These are phyloP conservation scores for Thuja plicata DNA, from an alignment of 83 land plant species.

Conservation along the genomic window DNA sequence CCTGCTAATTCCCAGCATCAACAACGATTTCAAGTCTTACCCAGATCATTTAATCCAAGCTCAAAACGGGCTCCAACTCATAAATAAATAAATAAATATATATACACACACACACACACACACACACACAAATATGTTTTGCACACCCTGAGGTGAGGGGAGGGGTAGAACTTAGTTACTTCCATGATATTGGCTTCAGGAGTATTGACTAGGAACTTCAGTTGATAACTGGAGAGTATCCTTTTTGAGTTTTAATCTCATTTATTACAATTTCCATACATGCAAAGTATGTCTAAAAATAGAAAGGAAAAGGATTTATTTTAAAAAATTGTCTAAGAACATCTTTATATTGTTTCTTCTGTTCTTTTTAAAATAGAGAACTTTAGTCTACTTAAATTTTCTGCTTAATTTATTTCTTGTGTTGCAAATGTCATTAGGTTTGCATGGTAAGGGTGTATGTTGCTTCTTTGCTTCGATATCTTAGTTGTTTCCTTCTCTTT, in stretches of 20 bases:
- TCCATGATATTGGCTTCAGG: constrained; percentile 83
- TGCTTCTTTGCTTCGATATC: neutral
- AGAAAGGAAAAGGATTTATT: neutral
- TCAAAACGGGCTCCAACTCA: constrained; percentile 21
- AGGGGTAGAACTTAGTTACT: constrained; percentile 69
- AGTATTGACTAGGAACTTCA: constrained; percentile 80
- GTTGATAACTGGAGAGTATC: constrained; percentile 74
- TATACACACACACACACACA: no score
- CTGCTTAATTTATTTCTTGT: neutral
- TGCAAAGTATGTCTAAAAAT: neutral
- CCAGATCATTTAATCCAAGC: constrained; percentile 31
- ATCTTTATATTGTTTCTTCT: neutral
- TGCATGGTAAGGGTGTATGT: neutral
- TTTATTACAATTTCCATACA: neutral
- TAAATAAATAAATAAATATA: constrained; percentile 19
- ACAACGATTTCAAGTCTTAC: constrained; percentile 31
- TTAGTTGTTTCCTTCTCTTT: neutral
- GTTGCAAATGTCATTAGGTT: neutral
- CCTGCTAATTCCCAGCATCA: constrained; percentile 31
- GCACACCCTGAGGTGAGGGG: constrained; percentile 74
- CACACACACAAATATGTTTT: constrained; percentile 45
- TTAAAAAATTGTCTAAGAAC: neutral
- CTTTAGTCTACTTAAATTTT: neutral
- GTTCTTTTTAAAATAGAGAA: neutral
- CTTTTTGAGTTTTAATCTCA: constrained; percentile 14